Conservation (phyloP, 208 protist genomes). For the Wallacemonas sp. region DNA sequence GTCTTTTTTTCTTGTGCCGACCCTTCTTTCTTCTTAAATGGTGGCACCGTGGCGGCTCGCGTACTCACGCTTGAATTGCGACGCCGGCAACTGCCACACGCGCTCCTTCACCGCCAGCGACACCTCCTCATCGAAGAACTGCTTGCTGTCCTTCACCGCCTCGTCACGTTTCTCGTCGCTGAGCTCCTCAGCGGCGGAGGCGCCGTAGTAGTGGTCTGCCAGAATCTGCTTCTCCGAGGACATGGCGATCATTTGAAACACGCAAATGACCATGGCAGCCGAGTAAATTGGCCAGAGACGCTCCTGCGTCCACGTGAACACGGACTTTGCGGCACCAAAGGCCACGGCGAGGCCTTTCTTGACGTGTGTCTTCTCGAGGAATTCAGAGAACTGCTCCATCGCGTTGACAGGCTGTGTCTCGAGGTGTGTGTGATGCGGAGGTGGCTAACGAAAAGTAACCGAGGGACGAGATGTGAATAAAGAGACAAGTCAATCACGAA, state of each 20-base stretch:
- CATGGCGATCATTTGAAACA: constrained; percentile 71
- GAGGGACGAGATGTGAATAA: too few species aligned
- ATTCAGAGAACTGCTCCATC: constrained; percentile 29
- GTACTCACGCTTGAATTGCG: constrained; percentile 65
- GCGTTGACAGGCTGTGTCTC: too few species aligned
- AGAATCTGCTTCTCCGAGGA: constrained; percentile 85
- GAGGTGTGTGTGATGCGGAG: background rate
- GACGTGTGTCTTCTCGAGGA: constrained; percentile 44
- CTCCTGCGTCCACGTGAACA: constrained; percentile 50
- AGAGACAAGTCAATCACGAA: too few species aligned
- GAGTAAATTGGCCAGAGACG: constrained; percentile 84
- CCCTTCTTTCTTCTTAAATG: background rate
- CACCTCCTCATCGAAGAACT: constrained; percentile 83
- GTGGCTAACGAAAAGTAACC: background rate
- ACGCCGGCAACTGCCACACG: constrained; percentile 73
- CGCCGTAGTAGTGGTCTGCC: constrained; percentile 80
- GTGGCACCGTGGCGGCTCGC: constrained; percentile 28
- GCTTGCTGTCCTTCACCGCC: constrained; percentile 46
- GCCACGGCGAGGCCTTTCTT: constrained; percentile 23
- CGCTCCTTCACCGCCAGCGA: constrained; percentile 76
- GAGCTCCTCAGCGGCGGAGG: constrained; percentile 14
- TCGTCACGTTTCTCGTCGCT: constrained; percentile 37
- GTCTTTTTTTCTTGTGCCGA: constrained; percentile 2
- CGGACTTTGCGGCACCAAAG: constrained; percentile 22
- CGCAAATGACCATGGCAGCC: constrained; percentile 63